These are phyloP conservation scores for Scenedesmus sp. DNA, from an alignment of 163 green algal species.

Conservation along the genomic window DNA sequence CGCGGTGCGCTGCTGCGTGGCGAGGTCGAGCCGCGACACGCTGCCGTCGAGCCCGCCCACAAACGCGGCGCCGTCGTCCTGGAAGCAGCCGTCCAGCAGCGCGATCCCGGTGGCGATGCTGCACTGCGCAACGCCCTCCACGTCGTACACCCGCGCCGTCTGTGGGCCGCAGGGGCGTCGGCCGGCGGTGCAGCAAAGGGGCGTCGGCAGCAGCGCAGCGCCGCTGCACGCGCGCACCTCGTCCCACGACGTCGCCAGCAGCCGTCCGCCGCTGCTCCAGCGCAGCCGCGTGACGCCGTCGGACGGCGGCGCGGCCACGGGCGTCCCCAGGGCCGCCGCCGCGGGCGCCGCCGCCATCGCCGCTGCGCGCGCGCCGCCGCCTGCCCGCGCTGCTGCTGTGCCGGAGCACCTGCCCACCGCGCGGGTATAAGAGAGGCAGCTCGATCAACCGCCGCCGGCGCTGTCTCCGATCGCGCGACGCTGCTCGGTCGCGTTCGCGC, in stretches of 20 bases:
- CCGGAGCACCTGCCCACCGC: too few relatives aligned
- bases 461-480: too few relatives aligned
- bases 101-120: conserved; percentile 57
- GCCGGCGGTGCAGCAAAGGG: too few relatives aligned
- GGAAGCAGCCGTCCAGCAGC: conserved; percentile 71
- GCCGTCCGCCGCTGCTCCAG: conserved; percentile 56
- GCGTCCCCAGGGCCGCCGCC: conserved; percentile 16
- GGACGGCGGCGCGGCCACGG: conserved; percentile 58
- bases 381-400: neutral
- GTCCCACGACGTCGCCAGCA: conserved; percentile 81
- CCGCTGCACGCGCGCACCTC: conserved; percentile 51
- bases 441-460: too few relatives aligned
- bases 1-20: conserved; percentile 27
- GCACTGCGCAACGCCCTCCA: conserved; percentile 32
- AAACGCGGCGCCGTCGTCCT: conserved; percentile 59
- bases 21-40: conserved; percentile 68
- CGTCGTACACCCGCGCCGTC: conserved; percentile 75
- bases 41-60: conserved; percentile 61
- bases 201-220: neutral
- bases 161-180: conserved; percentile 60
- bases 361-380: neutral
- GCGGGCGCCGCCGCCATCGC: too few relatives aligned
- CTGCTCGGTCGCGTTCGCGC: too few relatives aligned
- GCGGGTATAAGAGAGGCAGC: too few relatives aligned
- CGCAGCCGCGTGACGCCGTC: conserved; percentile 74